Evolutionary conservation across 225 moss, liverwort and hornwort genomes (phyloP).

Genomic region (Thuidium tamariscinum): DNA sequence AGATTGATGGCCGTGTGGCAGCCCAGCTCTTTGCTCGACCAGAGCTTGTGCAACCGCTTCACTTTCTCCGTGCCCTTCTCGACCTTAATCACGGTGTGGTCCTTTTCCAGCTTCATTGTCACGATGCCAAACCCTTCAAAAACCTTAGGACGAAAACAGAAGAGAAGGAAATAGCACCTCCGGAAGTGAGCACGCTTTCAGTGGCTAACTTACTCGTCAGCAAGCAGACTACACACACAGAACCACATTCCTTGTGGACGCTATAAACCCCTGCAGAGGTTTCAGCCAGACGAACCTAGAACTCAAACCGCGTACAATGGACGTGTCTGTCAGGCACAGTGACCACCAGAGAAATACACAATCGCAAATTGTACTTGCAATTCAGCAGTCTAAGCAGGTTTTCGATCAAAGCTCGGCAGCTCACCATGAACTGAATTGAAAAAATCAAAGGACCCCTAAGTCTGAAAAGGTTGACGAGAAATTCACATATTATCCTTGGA

Average conservation of each 20-base stretch:
- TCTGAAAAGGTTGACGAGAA: neutral
- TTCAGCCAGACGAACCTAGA: neutral
- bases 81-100: constrained; percentile 16
- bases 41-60: neutral
- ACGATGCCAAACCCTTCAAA: neutral
- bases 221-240: neutral
- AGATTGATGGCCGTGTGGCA: constrained; percentile 37
- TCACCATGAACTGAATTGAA: neutral
- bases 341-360: too few species aligned
- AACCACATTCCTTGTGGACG: neutral
- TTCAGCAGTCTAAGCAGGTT: too few species aligned
- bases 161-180: neutral
- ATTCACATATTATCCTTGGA: neutral
- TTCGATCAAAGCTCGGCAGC: neutral
- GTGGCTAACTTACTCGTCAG: neutral
- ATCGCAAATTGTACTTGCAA: neutral
- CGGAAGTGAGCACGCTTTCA: neutral
- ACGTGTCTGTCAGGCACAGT: neutral
- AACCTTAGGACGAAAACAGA: neutral
- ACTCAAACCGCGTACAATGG: neutral
- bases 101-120: constrained; percentile 13
- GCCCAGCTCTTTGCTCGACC: constrained; percentile 13
- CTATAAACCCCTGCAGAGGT: neutral
- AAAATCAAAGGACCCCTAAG: neutral
- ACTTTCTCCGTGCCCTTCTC: constrained; percentile 1